Evolutionary conservation across 352 stramenopile genomes (phyloP).

Genomic region (Phytophthora tentaculata): DNA sequence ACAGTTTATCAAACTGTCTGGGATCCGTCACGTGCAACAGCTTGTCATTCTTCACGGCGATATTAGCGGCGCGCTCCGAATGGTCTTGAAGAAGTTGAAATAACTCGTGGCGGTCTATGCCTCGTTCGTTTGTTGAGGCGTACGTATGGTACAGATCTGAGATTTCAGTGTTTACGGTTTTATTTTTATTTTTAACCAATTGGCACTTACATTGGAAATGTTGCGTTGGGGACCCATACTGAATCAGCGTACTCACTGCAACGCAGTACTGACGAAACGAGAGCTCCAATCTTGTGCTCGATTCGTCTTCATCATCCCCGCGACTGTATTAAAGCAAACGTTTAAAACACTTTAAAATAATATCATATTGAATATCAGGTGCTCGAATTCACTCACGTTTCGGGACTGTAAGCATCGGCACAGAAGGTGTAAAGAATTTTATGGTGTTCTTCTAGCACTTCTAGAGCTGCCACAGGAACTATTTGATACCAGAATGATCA

Average conservation of each 20-base stretch:
- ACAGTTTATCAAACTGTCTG: constrained; percentile 66
- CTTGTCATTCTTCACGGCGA: constrained; percentile 30
- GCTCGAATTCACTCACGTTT: constrained; percentile 18
- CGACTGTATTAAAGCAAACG: neutral
- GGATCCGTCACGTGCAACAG: constrained; percentile 31
- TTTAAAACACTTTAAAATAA: too few species aligned
- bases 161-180: too few species aligned
- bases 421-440: constrained; percentile 54
- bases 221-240: constrained; percentile 45
- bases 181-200: too few species aligned
- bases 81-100: constrained; percentile 68
- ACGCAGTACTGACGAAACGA: constrained; percentile 66
- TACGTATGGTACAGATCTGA: constrained; percentile 69
- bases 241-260: constrained; percentile 49
- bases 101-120: constrained; percentile 61
- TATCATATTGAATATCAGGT: too few species aligned
- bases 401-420: constrained; percentile 16
- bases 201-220: constrained; percentile 74
- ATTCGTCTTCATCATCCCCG: constrained; percentile 8
- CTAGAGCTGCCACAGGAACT: constrained; percentile 50
- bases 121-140: constrained; percentile 53
- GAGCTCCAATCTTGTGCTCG: constrained; percentile 23
- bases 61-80: constrained; percentile 24
- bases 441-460: constrained; percentile 54
- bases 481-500: too few species aligned